A percentile compares a stretch with the other conserved stretches of the same genome.
These are phyloP conservation scores for Trichoderma orchidacearum DNA, from an alignment of 495 filamentous ascomycete species.

Conservation along the genomic window DNA sequence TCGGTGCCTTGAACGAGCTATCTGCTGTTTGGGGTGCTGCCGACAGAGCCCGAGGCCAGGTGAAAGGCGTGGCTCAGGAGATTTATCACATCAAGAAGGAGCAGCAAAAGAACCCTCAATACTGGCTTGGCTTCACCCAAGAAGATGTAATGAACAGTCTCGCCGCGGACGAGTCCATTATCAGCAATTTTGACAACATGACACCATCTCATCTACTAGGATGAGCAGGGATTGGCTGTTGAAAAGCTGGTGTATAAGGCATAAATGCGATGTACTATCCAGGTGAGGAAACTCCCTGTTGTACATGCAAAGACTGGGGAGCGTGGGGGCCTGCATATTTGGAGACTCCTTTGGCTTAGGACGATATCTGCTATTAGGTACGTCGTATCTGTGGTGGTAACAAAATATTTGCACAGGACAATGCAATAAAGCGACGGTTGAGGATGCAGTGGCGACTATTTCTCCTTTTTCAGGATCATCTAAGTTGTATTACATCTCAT, in stretches of 20 bases:
- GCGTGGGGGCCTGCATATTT: too few relatives aligned
- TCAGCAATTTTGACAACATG: conserved; percentile 32
- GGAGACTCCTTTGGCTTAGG: too few relatives aligned
- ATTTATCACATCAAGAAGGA: conserved; percentile 44
- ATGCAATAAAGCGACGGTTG: too few relatives aligned
- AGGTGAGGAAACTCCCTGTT: not conserved
- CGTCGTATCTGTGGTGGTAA: too few relatives aligned
- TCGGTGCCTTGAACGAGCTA: conserved; percentile 66
- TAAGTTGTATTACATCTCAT: too few relatives aligned
- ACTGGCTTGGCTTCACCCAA: conserved; percentile 38
- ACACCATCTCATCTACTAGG: conserved; percentile 3
- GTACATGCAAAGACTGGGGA: too few relatives aligned
- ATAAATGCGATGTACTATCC: not conserved
- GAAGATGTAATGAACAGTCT: conserved; percentile 41
- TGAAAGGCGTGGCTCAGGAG: conserved; percentile 55
- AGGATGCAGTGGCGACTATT: too few relatives aligned
- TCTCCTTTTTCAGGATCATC: too few relatives aligned
- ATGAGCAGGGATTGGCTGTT: not conserved
- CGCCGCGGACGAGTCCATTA: conserved; percentile 38
- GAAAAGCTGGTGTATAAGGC: too few relatives aligned
- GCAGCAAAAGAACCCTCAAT: conserved; percentile 33
- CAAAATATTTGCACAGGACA: too few relatives aligned
- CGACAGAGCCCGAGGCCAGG: conserved; percentile 55
- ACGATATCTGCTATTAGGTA: too few relatives aligned
- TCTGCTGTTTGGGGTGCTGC: conserved; percentile 69